Percentiles rank a stretch among this genome's conserved stretches.
Evolutionary conservation across 371 early-diverging fungal genomes (phyloP).

Genomic region (Basidiobolus meristosporus): DNA sequence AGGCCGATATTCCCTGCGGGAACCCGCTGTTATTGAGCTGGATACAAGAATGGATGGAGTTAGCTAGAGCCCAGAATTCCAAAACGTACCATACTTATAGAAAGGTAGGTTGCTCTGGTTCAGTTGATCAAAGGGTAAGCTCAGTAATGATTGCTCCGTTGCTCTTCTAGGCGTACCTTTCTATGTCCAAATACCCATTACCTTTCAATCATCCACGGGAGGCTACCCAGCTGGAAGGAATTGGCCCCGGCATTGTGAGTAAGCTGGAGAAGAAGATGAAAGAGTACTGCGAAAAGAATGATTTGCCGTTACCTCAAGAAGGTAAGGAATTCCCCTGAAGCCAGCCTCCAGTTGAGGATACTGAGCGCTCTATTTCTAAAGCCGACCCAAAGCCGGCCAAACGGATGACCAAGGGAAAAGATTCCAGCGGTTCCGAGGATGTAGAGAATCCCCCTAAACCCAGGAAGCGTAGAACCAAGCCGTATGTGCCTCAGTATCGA

Average conservation of each 20-base stretch:
- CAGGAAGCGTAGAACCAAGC: constrained; percentile 7
- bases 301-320: no score
- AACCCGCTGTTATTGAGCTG: constrained; percentile 38
- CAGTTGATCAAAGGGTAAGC: neutral
- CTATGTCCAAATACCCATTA: constrained; percentile 29
- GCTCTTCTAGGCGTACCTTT: constrained; percentile 31
- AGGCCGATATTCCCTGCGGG: constrained; percentile 13
- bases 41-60: constrained; percentile 38
- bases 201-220: constrained; percentile 26
- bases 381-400: constrained; percentile 1
- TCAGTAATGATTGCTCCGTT: neutral
- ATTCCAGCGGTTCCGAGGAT: constrained; percentile 1
- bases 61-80: constrained; percentile 10
- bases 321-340: no score
- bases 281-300: constrained; percentile 25
- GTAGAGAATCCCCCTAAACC: no score
- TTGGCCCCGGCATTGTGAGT: constrained; percentile 37
- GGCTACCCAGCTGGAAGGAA: constrained; percentile 25
- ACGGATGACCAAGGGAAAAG: constrained; percentile 4
- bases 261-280: constrained; percentile 29
- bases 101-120: constrained; percentile 15
- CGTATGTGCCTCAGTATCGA: constrained; percentile 64
- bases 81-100: constrained; percentile 26
- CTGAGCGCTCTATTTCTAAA: constrained; percentile 24
- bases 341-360: no score